Evolutionary conservation across 768 basidiomycete genomes (phyloP), one percentile per base, ranked within the genome.

Genomic region (Hygrophorus russula): DNA sequence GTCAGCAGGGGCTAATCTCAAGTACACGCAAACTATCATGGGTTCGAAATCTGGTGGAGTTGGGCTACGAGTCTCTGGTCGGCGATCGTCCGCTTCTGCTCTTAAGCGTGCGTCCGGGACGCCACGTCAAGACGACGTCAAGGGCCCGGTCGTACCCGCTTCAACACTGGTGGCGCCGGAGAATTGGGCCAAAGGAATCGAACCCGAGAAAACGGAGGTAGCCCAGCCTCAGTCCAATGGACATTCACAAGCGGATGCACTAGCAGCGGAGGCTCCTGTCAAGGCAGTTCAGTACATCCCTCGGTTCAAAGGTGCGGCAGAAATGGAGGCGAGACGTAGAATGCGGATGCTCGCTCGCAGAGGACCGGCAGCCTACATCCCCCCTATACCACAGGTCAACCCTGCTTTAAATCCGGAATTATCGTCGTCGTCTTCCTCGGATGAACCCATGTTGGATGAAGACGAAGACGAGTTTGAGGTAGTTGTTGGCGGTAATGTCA

Each of bases 11-110:
- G 75, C 50, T 55, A 58, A 73, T 11, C 69, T 96, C 50, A 86
- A 82, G 55, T 82, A 93, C 59, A 85, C 88, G 5, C 79, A 83
- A 53, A 96, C 93, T 2, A 94, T 96, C 55, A 80, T 92, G 71
- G 88, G 80, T 12, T 35, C 45, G 3, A 70, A 77, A 18, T 70
- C 75, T 0, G 87, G 86, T 3, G 85, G 73, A 0, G 56, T 83
- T 1, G 92, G 92, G 0, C 71, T 93, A 62, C 70, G 91, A 17
- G 81, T 90, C 2, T 64, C 73, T 19, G 90, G 78, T 0, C 78
- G 79, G 51, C 66, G 80, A 12, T 60, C 56, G 0, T 76, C 76
- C 2, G 63, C 67, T 1, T 73, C 77, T 7, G 12, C 42, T 35
- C 33, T 44, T n/a, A 73, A 73, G 46, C 69, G 76, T 18, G 54